Conservation (phyloP, 2,329 filamentous ascomycete genomes). For the Colletotrichum tofieldiae region DNA sequence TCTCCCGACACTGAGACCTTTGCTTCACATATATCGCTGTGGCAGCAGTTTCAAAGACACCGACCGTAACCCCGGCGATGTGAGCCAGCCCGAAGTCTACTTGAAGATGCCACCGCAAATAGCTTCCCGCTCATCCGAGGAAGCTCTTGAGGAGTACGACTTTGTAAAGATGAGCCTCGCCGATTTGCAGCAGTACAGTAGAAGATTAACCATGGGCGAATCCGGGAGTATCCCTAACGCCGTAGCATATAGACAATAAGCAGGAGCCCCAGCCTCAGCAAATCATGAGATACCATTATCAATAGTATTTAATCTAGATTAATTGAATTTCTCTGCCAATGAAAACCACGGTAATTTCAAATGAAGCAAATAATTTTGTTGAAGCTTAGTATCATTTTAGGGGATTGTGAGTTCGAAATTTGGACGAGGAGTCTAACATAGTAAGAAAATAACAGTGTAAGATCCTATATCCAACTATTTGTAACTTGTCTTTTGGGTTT, state of each 20-base stretch:
- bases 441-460: no score
- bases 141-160: slow-evolving; percentile 5
- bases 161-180: slow-evolving; percentile 14
- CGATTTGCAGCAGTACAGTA: slow-evolving; percentile 6
- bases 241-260: not conserved
- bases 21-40: slow-evolving; percentile 11
- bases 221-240: not conserved
- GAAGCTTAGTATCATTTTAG: no score
- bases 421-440: no score
- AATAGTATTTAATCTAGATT: slow-evolving; percentile 2
- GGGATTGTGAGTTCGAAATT: no score
- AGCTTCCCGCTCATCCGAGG: slow-evolving; percentile 20
- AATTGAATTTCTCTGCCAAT: no score
- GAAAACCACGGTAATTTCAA: no score
- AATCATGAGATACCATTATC: not conserved
- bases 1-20: slow-evolving; percentile 5
- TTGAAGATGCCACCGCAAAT: slow-evolving; percentile 16
- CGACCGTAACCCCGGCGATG: not conserved
- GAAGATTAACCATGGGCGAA: not conserved
- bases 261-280: not conserved
- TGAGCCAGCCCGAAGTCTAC: not conserved
- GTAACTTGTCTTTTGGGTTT: no score
- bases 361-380: no score
- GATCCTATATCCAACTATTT: no score
- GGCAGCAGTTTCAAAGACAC: not conserved